These are phyloP conservation scores for Pythium dissimile DNA, from an alignment of 352 stramenopile genomes.

Conservation along the genomic window DNA sequence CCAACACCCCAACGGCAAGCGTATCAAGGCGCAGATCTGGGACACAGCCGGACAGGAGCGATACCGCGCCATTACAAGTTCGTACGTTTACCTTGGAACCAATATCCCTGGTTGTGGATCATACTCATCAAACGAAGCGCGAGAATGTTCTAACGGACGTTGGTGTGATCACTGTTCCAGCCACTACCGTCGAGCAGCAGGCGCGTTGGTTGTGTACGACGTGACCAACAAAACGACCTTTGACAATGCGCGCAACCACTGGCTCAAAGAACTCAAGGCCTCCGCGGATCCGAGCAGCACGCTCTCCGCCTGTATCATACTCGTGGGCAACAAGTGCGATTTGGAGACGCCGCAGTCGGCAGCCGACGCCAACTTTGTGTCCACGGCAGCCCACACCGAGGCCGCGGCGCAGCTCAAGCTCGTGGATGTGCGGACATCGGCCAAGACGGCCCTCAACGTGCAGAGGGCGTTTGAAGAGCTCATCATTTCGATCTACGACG, in stretches of 20 bases:
- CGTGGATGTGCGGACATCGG: conserved; percentile 55
- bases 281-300: conserved; percentile 59
- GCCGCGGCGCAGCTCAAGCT: conserved; percentile 38
- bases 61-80: conserved; percentile 82
- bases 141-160: not conserved
- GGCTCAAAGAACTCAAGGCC: conserved; percentile 73
- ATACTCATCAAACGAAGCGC: too few relatives aligned
- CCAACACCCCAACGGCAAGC: conserved; percentile 65
- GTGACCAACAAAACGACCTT: conserved; percentile 61
- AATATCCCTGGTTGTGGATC: too few relatives aligned
- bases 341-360: conserved; percentile 24
- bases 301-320: conserved; percentile 59
- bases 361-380: conserved; percentile 23
- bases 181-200: conserved; percentile 70
- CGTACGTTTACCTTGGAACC: conserved; percentile 38
- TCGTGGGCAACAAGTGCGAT: conserved; percentile 82
- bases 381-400: conserved; percentile 34
- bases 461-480: conserved; percentile 67
- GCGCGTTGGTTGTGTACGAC: conserved; percentile 76
- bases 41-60: conserved; percentile 77
- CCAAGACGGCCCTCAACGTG: conserved; percentile 68
- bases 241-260: conserved; percentile 65
- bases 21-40: conserved; percentile 85
- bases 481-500: conserved; percentile 66
- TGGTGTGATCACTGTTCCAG: too few relatives aligned